Base-by-base conservation (phyloP, 352 stramenopile species). In the Phytophthora agathidicida region DNA sequence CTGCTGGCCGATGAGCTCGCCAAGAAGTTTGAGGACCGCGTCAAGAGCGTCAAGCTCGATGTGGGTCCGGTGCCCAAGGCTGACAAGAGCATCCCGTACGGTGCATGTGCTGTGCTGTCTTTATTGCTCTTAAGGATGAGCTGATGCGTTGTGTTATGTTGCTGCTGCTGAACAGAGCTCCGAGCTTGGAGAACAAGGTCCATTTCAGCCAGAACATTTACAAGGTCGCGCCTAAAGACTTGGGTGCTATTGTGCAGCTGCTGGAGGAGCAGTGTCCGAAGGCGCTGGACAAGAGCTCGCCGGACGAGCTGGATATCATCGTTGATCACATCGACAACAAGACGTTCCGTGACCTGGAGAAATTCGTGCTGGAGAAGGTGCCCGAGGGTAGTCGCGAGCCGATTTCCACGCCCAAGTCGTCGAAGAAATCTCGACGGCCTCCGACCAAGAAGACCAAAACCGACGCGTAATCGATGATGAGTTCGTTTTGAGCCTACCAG, bases 131-230 rank as follows among this genome's bases (percentile, higher is more conserved):
- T n/a, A n/a, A n/a, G 9, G 6, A 11, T 43, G 27, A 32, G 27
- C 14, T 44, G 1, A 19, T 39, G 36, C n/a, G 5, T 35, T 38
- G 17, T 44, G 1, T 23, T 39, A 39, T 56, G 14, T 49, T 43
- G 61, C n/a, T 60, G 32, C 24, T 76, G 22, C 16, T 69, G 46
- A 23, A 11, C 32, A 96, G 88, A 24, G 66, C 88, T n/a, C 86
- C 87, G 26, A 83, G 75, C 36, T 61, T 89, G 20, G 85, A 93
- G 35, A 85, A 93, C 45, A 94, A 94, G 67, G 88, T 95, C 26
- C 55, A 76, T 36, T 93, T 97, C 41, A 93, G 87, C 55, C 86
- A 96, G 43, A 91, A 93, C 72, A 92, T 96, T 37, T 97, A 96
- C 81, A 93, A 94, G 68, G 58, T 97, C 19, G 53, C 78, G 17